Evolutionary conservation across 495 filamentous ascomycete species (phyloP), one percentile per base, ranked within the genome.

Genomic region (Penicillium egyptiacum): DNA sequence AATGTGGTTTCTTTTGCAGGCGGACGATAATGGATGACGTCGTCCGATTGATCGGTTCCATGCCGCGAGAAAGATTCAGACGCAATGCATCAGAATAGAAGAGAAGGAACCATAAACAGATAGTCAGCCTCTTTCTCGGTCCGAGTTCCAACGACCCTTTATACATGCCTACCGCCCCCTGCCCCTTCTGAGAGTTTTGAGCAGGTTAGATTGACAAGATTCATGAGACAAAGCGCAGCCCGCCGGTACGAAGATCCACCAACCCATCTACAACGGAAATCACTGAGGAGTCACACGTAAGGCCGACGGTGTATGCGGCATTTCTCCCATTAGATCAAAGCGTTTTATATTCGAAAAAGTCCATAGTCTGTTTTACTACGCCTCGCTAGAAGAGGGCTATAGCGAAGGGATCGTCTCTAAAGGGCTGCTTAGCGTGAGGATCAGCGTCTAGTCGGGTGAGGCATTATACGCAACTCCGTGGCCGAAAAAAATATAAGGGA

Each of bases 1-100:
- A 44, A 44, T 44, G 19, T 44, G 41, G 41, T 44, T 44, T 44
- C n/a, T 44, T 44, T 48, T 2, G 28, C 25, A 48, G 20, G 48
- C 12, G 31, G 48, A 22, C 28, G 48, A 30, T 51, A 51, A 39
- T 51, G 48, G 31, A 51, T 40, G 33, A 51, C n/a, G n/a, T 51
- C 17, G 48, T 51, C 48, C 5, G 35, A 26, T 51, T 30, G 48
- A 51, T 40, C 19, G 48, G 19, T 16, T n/a, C n/a, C n/a, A n/a
- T n/a, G n/a, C n/a, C n/a, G n/a, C n/a, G n/a, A n/a, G n/a, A n/a
- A n/a, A n/a, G 4, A 31, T 44, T 23, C 7, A 44, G 19, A 44
- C 41, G 41, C 19, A 44, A 25, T 44, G 41, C 7, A 44, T 44
- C 19, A 44, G 41, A 25, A 44, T 44, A 44, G 41, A 44, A 44